A percentile compares a stretch with the other conserved stretches of the same genome.
Conservation (phyloP, 2,329 filamentous ascomycete genomes). For the Aureobasidium lini region DNA sequence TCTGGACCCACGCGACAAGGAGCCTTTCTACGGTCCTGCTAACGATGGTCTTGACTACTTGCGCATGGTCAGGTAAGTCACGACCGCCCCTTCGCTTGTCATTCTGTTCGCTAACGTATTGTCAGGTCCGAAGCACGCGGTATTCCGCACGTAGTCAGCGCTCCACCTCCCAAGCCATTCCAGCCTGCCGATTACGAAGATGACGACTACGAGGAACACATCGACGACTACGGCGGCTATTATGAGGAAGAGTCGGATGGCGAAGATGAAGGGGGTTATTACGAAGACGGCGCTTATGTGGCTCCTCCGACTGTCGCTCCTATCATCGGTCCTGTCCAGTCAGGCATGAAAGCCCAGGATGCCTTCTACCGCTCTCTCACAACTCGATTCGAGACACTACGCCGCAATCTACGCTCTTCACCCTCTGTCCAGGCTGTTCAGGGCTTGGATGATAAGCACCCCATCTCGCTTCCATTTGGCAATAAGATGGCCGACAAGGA, state of each 20-base stretch:
- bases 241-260: constrained; percentile 38
- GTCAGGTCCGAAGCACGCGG: constrained; percentile 64
- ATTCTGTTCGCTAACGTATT: constrained; percentile 23
- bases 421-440: constrained; percentile 50
- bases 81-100: constrained; percentile 16
- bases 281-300: constrained; percentile 72
- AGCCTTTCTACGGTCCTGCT: constrained; percentile 59
- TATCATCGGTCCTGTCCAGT: neutral
- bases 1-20: constrained; percentile 48
- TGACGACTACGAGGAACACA: constrained; percentile 33
- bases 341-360: constrained; percentile 43
- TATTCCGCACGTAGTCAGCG: constrained; percentile 65
- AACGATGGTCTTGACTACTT: constrained; percentile 64
- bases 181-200: neutral
- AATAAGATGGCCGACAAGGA: constrained; percentile 46
- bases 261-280: constrained; percentile 54
- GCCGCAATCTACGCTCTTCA: constrained; percentile 49
- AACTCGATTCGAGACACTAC: constrained; percentile 58
- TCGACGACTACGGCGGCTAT: constrained; percentile 32
- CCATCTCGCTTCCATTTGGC: constrained; percentile 46
- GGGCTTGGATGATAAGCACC: constrained; percentile 47
- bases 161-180: constrained; percentile 30
- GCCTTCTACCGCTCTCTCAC: constrained; percentile 63
- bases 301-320: constrained; percentile 43
- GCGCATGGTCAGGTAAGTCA: constrained; percentile 59